Conservation (phyloP, 2,329 filamentous ascomycete species). For the Allantophomopsis cytisporea region DNA sequence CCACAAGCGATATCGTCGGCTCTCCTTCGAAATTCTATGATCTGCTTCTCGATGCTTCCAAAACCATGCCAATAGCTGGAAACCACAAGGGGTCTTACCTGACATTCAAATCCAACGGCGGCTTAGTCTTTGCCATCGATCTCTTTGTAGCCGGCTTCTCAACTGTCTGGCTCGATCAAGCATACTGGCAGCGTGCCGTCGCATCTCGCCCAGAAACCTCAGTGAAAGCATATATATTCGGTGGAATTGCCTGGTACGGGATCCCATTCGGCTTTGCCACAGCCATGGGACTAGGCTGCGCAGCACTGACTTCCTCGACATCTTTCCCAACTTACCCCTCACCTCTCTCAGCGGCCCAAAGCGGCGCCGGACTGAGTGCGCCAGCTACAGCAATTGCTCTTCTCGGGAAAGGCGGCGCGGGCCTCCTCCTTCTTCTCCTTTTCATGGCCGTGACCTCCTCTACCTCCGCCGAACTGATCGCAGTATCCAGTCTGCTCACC, state of each 20-base stretch:
- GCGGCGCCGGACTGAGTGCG: conserved; percentile 17
- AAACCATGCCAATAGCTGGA: conserved; percentile 17
- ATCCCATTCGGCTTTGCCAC: conserved; percentile 23
- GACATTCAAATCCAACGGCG: conserved; percentile 20
- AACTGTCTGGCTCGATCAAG: conserved; percentile 25
- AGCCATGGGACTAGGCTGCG: conserved; percentile 21
- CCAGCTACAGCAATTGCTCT: conserved; percentile 21
- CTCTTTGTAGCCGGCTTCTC: conserved; percentile 22
- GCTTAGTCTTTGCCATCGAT: conserved; percentile 22
- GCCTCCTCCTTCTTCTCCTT: conserved; percentile 23
- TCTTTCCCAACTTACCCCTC: conserved; percentile 19
- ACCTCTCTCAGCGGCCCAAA: conserved; percentile 16
- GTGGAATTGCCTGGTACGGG: conserved; percentile 25
- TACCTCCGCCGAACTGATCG: conserved; percentile 29
- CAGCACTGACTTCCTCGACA: conserved; percentile 14
- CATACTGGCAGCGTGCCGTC: conserved; percentile 29
- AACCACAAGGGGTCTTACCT: conserved; percentile 23
- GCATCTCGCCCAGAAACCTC: conserved; percentile 24
- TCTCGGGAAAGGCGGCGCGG: conserved; percentile 21
- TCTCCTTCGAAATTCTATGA: conserved; percentile 22
- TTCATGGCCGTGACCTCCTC: conserved; percentile 33
- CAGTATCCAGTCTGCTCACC: conserved; percentile 21
- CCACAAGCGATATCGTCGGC: conserved; percentile 16
- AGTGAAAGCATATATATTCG: conserved; percentile 26
- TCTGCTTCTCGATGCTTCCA: conserved; percentile 18